phyloP scores from a whole-genome alignment of 179 eudicot species.

The Vitellaria paradoxa region DNA sequence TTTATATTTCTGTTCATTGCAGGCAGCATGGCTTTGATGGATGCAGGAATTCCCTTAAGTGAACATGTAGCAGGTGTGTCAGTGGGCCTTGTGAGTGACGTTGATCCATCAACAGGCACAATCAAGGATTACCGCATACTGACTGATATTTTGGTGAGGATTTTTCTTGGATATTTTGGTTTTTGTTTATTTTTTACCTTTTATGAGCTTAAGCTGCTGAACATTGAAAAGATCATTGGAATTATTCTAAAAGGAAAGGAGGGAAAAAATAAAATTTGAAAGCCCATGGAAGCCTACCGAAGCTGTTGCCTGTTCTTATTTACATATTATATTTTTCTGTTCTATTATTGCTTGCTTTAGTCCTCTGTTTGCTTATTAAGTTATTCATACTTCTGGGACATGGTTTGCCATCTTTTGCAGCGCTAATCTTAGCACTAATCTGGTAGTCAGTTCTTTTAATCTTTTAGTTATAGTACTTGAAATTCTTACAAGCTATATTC shows the following conservation, averaged over 20 bases:
- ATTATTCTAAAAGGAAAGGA: no score
- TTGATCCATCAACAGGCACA: conserved; percentile 67
- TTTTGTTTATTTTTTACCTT: neutral
- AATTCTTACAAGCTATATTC: neutral
- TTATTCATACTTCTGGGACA: neutral
- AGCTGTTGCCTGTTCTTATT: neutral
- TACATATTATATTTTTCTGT: neutral
- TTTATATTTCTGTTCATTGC: conserved; percentile 12
- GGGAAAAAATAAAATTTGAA: neutral
- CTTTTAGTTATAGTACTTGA: neutral
- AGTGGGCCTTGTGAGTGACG: conserved; percentile 88
- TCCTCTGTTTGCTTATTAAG: neutral
- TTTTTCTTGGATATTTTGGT: neutral
- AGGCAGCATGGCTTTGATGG: conserved; percentile 99
- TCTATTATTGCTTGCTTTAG: neutral
- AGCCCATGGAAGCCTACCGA: neutral
- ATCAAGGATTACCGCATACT: conserved; percentile 77
- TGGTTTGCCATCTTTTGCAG: conserved; percentile 1
- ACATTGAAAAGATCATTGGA: neutral
- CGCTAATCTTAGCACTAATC: neutral
- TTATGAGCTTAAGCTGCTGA: neutral
- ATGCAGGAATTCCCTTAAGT: conserved; percentile 89
- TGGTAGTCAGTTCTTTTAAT: conserved; percentile 9
- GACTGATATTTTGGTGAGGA: conserved; percentile 90
- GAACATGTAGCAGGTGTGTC: conserved; percentile 97